Conservation (phyloP, 1,284 basidiomycete species). For the Phellinidium pouzarii region DNA sequence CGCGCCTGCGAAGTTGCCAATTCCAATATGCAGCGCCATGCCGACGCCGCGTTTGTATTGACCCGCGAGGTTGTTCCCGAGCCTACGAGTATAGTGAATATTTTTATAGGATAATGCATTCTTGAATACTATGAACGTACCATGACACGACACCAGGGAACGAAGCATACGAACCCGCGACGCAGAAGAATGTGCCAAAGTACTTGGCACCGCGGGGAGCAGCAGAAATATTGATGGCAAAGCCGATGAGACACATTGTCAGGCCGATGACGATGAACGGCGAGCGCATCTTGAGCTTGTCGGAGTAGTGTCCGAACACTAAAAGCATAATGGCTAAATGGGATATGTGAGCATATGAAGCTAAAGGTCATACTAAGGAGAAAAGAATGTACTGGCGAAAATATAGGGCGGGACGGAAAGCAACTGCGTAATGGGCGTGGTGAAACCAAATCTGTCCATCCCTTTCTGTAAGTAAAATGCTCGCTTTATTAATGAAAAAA, state of each 20-base stretch:
- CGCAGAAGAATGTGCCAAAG: constrained; percentile 60
- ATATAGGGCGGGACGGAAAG: constrained; percentile 67
- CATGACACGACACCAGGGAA: constrained; percentile 63
- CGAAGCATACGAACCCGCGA: constrained; percentile 51
- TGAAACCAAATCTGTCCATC: constrained; percentile 45
- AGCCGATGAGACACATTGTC: constrained; percentile 50
- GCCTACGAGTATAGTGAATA: constrained; percentile 29
- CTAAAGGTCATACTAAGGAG: too few relatives aligned
- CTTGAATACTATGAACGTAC: constrained; percentile 30
- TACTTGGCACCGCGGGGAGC: constrained; percentile 50
- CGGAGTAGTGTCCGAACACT: constrained; percentile 51
- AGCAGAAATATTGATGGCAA: constrained; percentile 56
- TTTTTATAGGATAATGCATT: neutral
- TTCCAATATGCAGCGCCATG: constrained; percentile 56
- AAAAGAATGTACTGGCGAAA: constrained; percentile 50
- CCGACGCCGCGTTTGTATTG: constrained; percentile 62
- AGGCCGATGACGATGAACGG: constrained; percentile 55
- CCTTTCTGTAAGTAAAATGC: constrained; percentile 1
- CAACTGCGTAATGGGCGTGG: constrained; percentile 52
- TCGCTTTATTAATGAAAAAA: neutral
- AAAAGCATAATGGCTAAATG: constrained; percentile 44
- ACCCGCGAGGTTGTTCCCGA: constrained; percentile 54
- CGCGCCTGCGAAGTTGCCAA: constrained; percentile 49
- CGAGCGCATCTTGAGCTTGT: constrained; percentile 49
- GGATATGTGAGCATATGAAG: neutral